phyloP scores from a whole-genome alignment of 441 rosid species.

The Cnidoscolus chayamansa region DNA sequence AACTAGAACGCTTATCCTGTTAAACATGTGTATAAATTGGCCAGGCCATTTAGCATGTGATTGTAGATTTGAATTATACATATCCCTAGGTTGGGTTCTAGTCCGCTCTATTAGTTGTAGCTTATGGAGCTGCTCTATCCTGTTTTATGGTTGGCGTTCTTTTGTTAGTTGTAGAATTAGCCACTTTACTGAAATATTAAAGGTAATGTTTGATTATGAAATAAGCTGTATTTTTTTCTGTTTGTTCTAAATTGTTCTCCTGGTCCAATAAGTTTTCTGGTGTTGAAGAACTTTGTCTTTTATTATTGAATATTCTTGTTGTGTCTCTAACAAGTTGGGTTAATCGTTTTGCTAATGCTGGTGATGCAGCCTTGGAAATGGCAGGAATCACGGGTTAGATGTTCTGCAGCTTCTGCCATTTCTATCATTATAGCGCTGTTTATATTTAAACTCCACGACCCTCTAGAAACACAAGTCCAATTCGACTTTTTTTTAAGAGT shows the following conservation, averaged over 20 bases:
- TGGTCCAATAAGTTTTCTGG: not conserved
- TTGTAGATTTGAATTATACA: not conserved
- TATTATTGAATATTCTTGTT: constrained; percentile 4
- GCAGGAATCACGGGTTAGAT: constrained; percentile 81
- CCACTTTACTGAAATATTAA: not conserved
- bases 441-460: not conserved
- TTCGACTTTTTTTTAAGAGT: no score
- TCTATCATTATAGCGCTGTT: no score
- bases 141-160: not conserved
- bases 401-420: constrained; percentile 1
- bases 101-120: not conserved
- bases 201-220: not conserved
- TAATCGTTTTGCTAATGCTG: constrained; percentile 96
- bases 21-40: not conserved
- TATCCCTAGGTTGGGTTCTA: not conserved
- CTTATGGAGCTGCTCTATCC: not conserved
- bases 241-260: not conserved
- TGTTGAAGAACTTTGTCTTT: not conserved
- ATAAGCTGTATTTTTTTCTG: not conserved
- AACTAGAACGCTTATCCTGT: constrained; percentile 5
- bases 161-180: not conserved
- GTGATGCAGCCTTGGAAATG: constrained; percentile 91
- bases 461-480: no score
- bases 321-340: constrained; percentile 75
- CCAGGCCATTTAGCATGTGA: not conserved